Evolutionary conservation across 805 yeast species (phyloP), one percentile per base, ranked within the genome.

Genomic region (Kodamaea sagamina): DNA sequence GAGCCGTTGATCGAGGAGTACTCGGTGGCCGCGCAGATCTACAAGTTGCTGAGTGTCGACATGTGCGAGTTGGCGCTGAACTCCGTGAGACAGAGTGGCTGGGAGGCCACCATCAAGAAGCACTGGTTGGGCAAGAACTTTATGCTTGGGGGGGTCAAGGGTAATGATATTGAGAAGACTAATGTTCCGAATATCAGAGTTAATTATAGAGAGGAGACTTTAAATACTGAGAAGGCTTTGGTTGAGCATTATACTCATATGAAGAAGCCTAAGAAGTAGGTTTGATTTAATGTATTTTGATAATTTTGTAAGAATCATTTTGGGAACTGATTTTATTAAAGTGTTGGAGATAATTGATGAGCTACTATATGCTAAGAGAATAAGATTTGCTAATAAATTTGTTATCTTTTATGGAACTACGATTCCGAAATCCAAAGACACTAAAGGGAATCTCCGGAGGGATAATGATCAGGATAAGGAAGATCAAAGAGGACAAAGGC

Each of bases 1-100:
- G 99, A 93, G 60, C 98, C 99, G 11, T 75, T 93, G 57, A 93
- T 93, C 53, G 99, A 93, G 64, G 99, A 93, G 65, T 93, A 90
- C 62, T 88, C 97, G 2, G 98, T 93, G 22, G 99, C 99, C 5
- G 98, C 97, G 0, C 98, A 93, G 65, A 93, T 93, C 53, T 93
- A 90, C 74, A 89, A 93, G 61, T 74, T 93, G 32, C 88, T 96
- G 0, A 82, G 89, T 48, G 98, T 92, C 24, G 99, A 93, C 65
- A 89, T 93, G 95, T 90, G 98, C 61, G 99, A 93, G 62, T 72
- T 93, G 54, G 99, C 99, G 0, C 77, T 82, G 50, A 90, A 92
- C 64, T 90, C 98, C 0, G 98, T 93, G 3, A 63, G 76, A 47
- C 97, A 92, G 73, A 84, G 95, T 58, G 99, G 99, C 0, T 93